Evolutionary conservation across 2,329 filamentous ascomycete species (phyloP), one percentile per base, ranked within the genome.

Genomic region (Sarocladium kiliense): DNA sequence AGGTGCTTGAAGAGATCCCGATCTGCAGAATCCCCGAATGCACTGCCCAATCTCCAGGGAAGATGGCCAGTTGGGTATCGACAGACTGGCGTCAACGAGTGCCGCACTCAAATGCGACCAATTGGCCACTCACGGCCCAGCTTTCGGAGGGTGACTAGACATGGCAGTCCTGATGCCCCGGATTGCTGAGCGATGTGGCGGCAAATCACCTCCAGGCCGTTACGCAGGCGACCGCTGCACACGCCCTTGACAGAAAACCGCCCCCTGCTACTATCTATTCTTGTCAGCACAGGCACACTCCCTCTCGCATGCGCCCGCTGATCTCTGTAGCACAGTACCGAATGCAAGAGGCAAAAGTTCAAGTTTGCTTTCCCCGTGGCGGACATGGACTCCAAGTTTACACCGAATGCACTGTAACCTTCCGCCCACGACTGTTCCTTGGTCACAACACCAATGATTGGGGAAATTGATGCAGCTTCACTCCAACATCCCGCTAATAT

Each of bases 231-330:
- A 32, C 44, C 10, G 19, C 37, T 41, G 6, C 37, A 6, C 37
- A 41, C 37, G 37, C 37, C 41, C 11, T 49, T 49, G 44, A 30
- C 44, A 49, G 23, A 49, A 45, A 49, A 49, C 44, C 44, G 44
- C 23, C 26, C 26, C 44, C 44, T 32, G 44, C 19, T 18, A 32
- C 26, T 49, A 32, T 49, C 26, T 49, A 32, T 49, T 49, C 44
- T 49, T n/a, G 26, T 49, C 44, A 3, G 18, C 44, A 27, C 18
- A 18, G 41, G 23, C 41, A 44, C 41, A 44, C 41, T 6, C 21
- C 36, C 7, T 6, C 21, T 25, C 41, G 41, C 16, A 18, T 7
- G 44, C 26, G 44, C 23, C 23, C 44, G 44, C 44, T 49, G 44
- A 30, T 32, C n/a, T 19, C 5, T 19, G 23, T n/a, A n/a, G n/a